Evolutionary conservation across 148 eudicot genomes (phyloP).

Genomic region (Agrostemma githago): DNA sequence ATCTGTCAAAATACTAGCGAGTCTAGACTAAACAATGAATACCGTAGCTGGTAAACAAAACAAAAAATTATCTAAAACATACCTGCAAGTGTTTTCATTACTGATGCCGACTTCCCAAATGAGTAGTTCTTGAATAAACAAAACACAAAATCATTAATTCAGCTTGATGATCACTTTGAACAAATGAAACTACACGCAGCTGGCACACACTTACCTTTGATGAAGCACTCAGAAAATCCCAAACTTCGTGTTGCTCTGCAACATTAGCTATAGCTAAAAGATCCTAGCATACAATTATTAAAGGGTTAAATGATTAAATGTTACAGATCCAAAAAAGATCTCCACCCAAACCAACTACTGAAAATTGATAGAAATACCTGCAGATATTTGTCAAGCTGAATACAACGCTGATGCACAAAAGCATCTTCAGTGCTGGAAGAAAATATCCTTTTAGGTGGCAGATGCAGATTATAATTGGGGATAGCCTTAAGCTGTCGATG

Average conservation of each 20-base stretch:
- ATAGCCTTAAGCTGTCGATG: conserved; percentile 95
- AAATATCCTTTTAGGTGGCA: conserved; percentile 99
- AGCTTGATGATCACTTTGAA: not conserved
- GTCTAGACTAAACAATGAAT: not conserved
- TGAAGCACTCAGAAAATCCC: conserved; percentile 91
- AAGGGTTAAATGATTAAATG: conserved; percentile 6
- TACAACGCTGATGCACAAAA: conserved; percentile 97
- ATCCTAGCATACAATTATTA: conserved; percentile 49
- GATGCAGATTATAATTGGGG: conserved; percentile 83
- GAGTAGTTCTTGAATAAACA: conserved; percentile 71
- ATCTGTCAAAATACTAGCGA: not conserved
- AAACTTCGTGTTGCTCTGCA: conserved; percentile 98
- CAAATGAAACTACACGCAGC: not conserved
- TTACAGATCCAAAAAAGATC: not conserved
- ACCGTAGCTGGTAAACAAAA: not conserved
- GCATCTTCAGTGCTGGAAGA: conserved; percentile 98
- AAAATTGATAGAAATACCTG: conserved; percentile 46
- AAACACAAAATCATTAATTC: conserved; percentile 10
- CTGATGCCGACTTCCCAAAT: conserved; percentile 83
- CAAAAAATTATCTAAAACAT: conserved; percentile 14
- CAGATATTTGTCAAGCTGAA: conserved; percentile 91
- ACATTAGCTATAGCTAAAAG: conserved; percentile 96
- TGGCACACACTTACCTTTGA: conserved; percentile 60
- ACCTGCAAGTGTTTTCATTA: conserved; percentile 93
- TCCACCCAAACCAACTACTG: conserved; percentile 7